Evolutionary conservation across 768 basidiomycete species (phyloP), one percentile per base, ranked within the genome.

Genomic region (Coprinopsis cinerea): DNA sequence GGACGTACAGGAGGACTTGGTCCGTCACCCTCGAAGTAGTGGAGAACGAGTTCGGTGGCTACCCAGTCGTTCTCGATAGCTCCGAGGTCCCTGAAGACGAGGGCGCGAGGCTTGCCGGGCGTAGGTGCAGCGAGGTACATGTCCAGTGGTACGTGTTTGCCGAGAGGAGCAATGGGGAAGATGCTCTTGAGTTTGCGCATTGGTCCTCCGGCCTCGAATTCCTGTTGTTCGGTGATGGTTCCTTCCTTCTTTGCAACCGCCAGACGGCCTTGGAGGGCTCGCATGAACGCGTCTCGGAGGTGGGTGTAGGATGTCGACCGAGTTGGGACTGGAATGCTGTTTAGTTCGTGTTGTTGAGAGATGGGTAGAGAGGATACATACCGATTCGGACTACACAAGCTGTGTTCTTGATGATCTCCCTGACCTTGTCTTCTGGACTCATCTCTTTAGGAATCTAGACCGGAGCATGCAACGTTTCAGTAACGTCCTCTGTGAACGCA

Each of bases 261-360:
- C 51, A 89, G 67, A 17, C 88, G 79, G 2, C 72, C 68, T 55
- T 82, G 79, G 40, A 93, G 64, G 14, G 88, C 77, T 37, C 90
- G 78, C 64, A 91, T 73, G 56, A 92, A 92, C 2, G 85, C 90
- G 60, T 92, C 90, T 18, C 90, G 79, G 24, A 92, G 71, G 59
- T 93, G 90, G 14, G 79, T 77, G 60, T 82, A 90, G 5, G 81
- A 83, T 0, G 90, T 92, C 28, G 74, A 75, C 9, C 90, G 77
- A 1, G 85, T 87, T 2, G 89, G 90, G n/a, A 92, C 89, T 90
- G 47, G 20, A 42, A 26, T 22, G 4, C 30, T 3, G 4, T 30
- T 23, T 20, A 36, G 30, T 22, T 43, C 23, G 10, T 9, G 42
- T 6, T 22, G 51, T 9, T 39, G 40, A 37, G 26, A 18, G 52